Evolutionary conservation across 2,329 filamentous ascomycete genomes (phyloP).

Genomic region (Ramichloridium luteum): DNA sequence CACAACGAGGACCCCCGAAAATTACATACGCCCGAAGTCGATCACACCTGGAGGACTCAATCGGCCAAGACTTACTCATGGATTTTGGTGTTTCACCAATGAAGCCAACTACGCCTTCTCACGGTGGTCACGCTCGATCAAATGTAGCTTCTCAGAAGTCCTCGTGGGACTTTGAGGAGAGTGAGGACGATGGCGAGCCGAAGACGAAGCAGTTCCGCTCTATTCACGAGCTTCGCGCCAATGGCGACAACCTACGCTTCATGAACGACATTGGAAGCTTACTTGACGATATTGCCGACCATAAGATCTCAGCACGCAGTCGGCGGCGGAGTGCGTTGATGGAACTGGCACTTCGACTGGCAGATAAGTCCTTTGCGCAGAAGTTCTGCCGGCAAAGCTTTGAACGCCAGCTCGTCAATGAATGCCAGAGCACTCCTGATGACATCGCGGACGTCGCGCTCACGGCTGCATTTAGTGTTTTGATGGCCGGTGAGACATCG

Average conservation of each 20-base stretch:
- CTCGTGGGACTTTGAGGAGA: conserved; percentile 30
- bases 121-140: neutral
- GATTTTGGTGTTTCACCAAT: conserved; percentile 17
- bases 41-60: conserved; percentile 44
- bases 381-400: conserved; percentile 65
- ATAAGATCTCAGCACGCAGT: conserved; percentile 30
- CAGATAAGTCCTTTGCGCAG: conserved; percentile 49
- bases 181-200: conserved; percentile 30
- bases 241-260: conserved; percentile 46
- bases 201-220: conserved; percentile 37
- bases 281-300: conserved; percentile 46
- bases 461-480: conserved; percentile 48
- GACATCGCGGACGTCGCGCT: conserved; percentile 47
- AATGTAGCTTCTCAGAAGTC: conserved; percentile 16
- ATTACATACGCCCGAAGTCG: conserved; percentile 49
- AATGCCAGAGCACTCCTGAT: conserved; percentile 37
- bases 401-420: conserved; percentile 54
- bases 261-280: conserved; percentile 43
- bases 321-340: conserved; percentile 42
- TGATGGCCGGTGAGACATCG: conserved; percentile 50
- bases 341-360: conserved; percentile 43
- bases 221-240: conserved; percentile 49
- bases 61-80: conserved; percentile 26
- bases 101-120: conserved; percentile 5
- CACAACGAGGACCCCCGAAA: conserved; percentile 23